These are phyloP conservation scores for Clarireedia sp. DNA, from an alignment of 2,329 filamentous ascomycete species.

Conservation along the genomic window DNA sequence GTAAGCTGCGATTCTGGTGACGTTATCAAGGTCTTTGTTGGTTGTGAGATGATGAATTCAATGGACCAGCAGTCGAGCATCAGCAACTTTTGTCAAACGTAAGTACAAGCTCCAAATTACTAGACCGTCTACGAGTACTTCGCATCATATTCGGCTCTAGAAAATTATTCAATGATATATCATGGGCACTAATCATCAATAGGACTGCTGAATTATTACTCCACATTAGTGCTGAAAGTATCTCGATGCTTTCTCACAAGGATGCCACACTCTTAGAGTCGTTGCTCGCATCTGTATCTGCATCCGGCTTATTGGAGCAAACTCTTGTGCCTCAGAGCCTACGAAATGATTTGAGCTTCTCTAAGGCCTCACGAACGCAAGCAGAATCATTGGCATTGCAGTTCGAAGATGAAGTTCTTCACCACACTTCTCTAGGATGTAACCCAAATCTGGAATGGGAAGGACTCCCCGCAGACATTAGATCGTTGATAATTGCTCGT, in stretches of 20 bases:
- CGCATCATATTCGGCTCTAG: no score
- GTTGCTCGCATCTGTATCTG: slow-evolving; percentile 3
- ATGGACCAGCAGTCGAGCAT: slow-evolving; percentile 16
- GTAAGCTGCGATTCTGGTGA: slow-evolving; percentile 15
- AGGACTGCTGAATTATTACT: slow-evolving; percentile 5
- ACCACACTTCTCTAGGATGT: slow-evolving; percentile 40
- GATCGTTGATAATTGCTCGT: slow-evolving; percentile 38
- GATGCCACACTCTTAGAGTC: slow-evolving; percentile 3
- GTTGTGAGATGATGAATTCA: slow-evolving; percentile 19
- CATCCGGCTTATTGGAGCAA: slow-evolving; percentile 3
- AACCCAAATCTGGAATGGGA: slow-evolving; percentile 46
- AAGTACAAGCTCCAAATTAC: neutral
- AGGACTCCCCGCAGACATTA: slow-evolving; percentile 37
- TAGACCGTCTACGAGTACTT: neutral
- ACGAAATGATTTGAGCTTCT: slow-evolving; percentile 1
- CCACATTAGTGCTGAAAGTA: slow-evolving; percentile 4
- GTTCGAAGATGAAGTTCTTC: slow-evolving; percentile 32
- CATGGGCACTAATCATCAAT: neutral
- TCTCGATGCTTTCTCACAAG: neutral
- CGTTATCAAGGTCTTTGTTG: slow-evolving; percentile 17
- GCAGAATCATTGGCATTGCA: neutral
- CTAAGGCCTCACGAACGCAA: neutral
- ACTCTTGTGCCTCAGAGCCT: slow-evolving; percentile 3
- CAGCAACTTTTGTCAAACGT: slow-evolving; percentile 20
- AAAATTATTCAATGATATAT: neutral